Evolutionary conservation across 2,329 filamentous ascomycete genomes (phyloP), one percentile per base, ranked within the genome.

Genomic region (Zasmidium citrigriseum): DNA sequence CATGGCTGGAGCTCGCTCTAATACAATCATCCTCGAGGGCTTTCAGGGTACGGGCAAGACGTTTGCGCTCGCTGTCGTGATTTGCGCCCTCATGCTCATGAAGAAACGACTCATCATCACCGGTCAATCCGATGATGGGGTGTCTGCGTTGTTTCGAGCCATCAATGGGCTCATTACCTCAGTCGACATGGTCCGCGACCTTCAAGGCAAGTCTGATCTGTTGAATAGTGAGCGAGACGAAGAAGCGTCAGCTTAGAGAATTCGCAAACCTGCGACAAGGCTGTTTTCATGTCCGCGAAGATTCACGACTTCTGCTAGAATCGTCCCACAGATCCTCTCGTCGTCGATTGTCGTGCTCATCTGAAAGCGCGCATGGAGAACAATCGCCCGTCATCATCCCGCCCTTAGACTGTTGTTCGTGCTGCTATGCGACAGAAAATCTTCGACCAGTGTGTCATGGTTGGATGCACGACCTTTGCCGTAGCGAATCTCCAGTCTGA

Each of bases 31-130:
- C 12, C 16, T 57, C 12, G 54, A 57, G 16, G 54, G 54, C 16
- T 45, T 51, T 38, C 54, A 34, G 11, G 54, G 54, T 2, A 51
- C 47, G 20, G 54, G 54, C 14, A 57, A 57, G 25, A 46, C 54
- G 11, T 12, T 11, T 7, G 52, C 38, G 4, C 22, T 51, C 10
- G n/a, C 3, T 9, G 14, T 21, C 2, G 4, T 52, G 3, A 46
- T 46, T 7, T n/a, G 12, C 47, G 14, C 14, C 20, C 54, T 51
- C 7, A 18, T 44, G 54, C 20, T 46, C 11, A 29, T 52, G 48
- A 25, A 25, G 4, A 5, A 34, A 4, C 5, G 18, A 4, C 23
- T 52, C 4, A 16, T 34, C 11, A 38, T 52, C 20, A 25, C 38
- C 7, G 4, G 7, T 20, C 48, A 52, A 18, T 34, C 23, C 5